These are phyloP conservation scores for Coemansia sp. DNA, from an alignment of 192 early-diverging fungal species.

Conservation along the genomic window DNA sequence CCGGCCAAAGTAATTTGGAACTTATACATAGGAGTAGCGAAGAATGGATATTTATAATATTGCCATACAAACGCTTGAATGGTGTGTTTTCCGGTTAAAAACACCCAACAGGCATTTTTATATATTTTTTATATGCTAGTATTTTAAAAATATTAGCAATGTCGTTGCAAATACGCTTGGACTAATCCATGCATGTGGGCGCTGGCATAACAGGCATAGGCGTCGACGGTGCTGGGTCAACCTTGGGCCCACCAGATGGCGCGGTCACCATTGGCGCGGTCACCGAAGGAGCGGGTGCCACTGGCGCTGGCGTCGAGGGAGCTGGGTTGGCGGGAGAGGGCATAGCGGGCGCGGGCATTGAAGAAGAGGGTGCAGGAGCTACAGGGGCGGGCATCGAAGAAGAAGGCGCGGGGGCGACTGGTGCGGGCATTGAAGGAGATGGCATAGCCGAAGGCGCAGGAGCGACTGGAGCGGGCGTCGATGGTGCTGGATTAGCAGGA, in stretches of 20 bases:
- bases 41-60: background rate
- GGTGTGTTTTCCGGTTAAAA: background rate
- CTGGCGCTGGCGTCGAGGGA: background rate
- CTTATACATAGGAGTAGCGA: background rate
- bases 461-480: background rate
- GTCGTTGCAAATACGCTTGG: background rate
- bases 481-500: background rate
- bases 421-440: slow-evolving; percentile 7
- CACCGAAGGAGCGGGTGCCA: slow-evolving; percentile 8
- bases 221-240: slow-evolving; percentile 2
- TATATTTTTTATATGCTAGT: background rate
- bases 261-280: background rate
- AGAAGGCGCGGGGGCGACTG: slow-evolving; percentile 13
- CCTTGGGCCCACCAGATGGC: background rate
- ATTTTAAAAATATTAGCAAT: background rate
- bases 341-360: slow-evolving; percentile 8
- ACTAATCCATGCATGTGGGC: slow-evolving; percentile 14
- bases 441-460: background rate
- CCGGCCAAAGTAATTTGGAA: too few species aligned
- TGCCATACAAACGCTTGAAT: background rate
- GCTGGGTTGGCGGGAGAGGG: background rate
- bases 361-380: slow-evolving; percentile 6
- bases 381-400: background rate
- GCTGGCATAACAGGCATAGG: slow-evolving; percentile 7
- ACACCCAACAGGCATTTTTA: background rate